Conservation (phyloP, 1,284 basidiomycete genomes). For the Rhodotorula sp. region DNA sequence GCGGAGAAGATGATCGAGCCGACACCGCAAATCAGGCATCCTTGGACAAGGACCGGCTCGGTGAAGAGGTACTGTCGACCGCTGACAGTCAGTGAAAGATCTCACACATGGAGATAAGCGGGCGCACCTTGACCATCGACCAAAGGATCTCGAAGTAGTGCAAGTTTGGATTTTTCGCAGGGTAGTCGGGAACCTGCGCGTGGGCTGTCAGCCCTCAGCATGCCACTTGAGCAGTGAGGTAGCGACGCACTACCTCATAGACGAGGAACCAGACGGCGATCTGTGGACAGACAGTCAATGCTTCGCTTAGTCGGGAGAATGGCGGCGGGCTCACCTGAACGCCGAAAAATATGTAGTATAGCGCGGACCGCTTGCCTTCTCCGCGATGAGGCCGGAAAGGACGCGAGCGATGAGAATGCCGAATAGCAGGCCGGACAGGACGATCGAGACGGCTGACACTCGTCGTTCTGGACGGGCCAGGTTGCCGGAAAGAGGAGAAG, state of each 20-base stretch:
- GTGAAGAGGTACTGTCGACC: conserved; percentile 57
- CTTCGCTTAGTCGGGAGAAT: no score
- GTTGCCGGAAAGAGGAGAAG: conserved; percentile 64
- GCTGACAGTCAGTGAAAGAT: no score
- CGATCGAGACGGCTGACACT: conserved; percentile 64
- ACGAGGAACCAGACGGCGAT: conserved; percentile 54
- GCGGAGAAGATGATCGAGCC: conserved; percentile 55
- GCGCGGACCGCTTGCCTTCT: conserved; percentile 60
- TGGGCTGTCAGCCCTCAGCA: no score
- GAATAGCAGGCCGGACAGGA: conserved; percentile 65
- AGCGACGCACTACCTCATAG: conserved; percentile 52
- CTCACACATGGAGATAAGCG: no score
- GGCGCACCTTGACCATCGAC: conserved; percentile 48
- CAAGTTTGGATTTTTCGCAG: conserved; percentile 58
- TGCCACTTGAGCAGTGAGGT: not conserved
- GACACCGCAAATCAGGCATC: conserved; percentile 58
- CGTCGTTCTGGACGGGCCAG: conserved; percentile 63
- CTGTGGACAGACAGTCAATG: no score
- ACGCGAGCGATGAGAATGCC: conserved; percentile 70
- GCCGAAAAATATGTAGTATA: conserved; percentile 38
- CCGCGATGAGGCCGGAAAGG: conserved; percentile 63
- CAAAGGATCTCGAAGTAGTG: conserved; percentile 55
- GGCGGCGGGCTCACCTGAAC: conserved; percentile 50
- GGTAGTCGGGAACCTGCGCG: conserved; percentile 63
- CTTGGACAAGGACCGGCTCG: conserved; percentile 66